Percentiles rank a stretch among this genome's conserved stretches.
Conservation (phyloP, 2,329 filamentous ascomycete species). For the Teratosphaeria zuluensis region DNA sequence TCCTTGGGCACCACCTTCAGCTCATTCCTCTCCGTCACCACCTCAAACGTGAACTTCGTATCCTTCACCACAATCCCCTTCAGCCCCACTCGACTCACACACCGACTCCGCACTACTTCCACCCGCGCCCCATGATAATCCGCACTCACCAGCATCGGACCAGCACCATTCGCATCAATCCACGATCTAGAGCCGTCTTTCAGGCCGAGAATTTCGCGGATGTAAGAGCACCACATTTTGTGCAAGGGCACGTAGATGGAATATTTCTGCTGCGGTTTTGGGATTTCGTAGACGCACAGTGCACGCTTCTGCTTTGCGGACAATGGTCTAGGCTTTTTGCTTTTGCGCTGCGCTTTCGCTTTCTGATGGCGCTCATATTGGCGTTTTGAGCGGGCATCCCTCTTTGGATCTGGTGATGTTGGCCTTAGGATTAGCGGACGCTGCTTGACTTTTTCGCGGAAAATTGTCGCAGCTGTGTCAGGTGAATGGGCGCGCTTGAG, state of each 20-base stretch:
- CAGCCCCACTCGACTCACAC: conserved; percentile 71
- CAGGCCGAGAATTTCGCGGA: conserved; percentile 66
- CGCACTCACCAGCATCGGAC: conserved; percentile 65
- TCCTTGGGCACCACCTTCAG: conserved; percentile 83
- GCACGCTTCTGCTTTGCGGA: conserved; percentile 69
- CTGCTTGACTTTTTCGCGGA: conserved; percentile 71
- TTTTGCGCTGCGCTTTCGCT: conserved; percentile 17
- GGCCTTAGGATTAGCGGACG: conserved; percentile 72
- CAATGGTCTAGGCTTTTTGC: conserved; percentile 55
- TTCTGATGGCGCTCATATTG: conserved; percentile 28
- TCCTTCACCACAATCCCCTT: conserved; percentile 84
- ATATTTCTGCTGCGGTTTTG: conserved; percentile 59
- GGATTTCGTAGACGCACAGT: conserved; percentile 65
- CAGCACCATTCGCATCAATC: conserved; percentile 52
- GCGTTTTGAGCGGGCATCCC: conserved; percentile 44
- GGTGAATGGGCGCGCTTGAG: conserved; percentile 72
- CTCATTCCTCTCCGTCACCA: conserved; percentile 62
- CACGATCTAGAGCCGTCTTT: conserved; percentile 29
- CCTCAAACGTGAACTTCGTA: conserved; percentile 73
- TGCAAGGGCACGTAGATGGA: conserved; percentile 69
- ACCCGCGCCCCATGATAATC: conserved; percentile 85
- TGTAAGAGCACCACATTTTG: conserved; percentile 73
- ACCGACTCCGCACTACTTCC: conserved; percentile 72
- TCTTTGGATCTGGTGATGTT: conserved; percentile 52
- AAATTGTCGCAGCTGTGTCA: conserved; percentile 60